Evolutionary conservation across 2,329 filamentous ascomycete species (phyloP), one percentile per base, ranked within the genome.

Genomic region (Ceratocystis cubensis): DNA sequence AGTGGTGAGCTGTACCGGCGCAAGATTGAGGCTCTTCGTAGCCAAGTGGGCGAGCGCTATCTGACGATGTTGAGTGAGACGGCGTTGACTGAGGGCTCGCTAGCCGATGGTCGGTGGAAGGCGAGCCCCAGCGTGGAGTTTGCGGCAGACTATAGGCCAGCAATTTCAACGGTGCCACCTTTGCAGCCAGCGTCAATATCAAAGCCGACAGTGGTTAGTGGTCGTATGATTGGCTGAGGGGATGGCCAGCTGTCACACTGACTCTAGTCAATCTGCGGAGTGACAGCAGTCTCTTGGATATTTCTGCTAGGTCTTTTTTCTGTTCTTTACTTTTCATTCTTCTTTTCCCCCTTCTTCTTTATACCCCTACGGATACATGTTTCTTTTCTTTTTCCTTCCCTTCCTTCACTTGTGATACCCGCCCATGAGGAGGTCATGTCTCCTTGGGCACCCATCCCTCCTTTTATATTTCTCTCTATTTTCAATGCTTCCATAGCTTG

Each of bases 1-100:
- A 83, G 84, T 67, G 88, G 88, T 65, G 89, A 94, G 72, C 79
- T 89, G 6, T 97, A 96, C 75, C 85, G 88, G 67, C 89, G 89
- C 74, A 94, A 94, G 75, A 88, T 97, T 65, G 91, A 96, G 75
- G 86, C 88, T 2, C 78, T 96, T 65, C 87, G 91, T 69, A 88
- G 88, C 72, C 90, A 93, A 72, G 87, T 96, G 70, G 92, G 92
- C 41, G 90, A 86, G 71, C 88, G 86, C 46, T 99, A 96, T 82
- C 82, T 99, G 48, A 92, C 86, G 69, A 90, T 89, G 15, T 79
- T 97, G 63, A 88, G 88, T 68, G 96, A 72, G 89, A 94, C 74
- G 80, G 8, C 48, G 8, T 25, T 53, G 22, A 53, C n/a, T 5
- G 48, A 25, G 3, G 15, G 48, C 8, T 6, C 48, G 48, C 48